A percentile compares a stretch with the other conserved stretches of the same genome.
Evolutionary conservation across 2,329 filamentous ascomycete genomes (phyloP).

Genomic region (Bipolaris zeicola): DNA sequence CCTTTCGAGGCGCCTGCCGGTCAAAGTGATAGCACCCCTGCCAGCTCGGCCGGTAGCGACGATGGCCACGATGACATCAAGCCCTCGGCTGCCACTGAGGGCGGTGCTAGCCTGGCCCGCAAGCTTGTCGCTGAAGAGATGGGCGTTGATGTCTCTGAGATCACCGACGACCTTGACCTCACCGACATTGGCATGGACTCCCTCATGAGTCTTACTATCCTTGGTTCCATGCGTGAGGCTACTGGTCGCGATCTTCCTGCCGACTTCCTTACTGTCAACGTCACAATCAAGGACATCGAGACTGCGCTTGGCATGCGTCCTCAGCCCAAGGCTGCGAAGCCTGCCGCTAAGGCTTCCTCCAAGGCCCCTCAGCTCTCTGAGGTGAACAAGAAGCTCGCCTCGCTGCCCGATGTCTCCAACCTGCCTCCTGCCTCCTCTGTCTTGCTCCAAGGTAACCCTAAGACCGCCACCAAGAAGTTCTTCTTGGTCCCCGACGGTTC

Average conservation of each 20-base stretch:
- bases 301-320: constrained; percentile 64
- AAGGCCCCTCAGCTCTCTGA: constrained; percentile 52
- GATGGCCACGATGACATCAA: constrained; percentile 48
- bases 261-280: constrained; percentile 64
- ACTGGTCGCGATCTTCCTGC: constrained; percentile 57
- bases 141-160: constrained; percentile 66
- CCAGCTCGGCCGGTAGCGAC: constrained; percentile 56
- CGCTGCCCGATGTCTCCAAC: constrained; percentile 49
- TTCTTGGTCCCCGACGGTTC: constrained; percentile 60
- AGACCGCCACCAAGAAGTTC: constrained; percentile 61
- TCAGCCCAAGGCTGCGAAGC: constrained; percentile 41
- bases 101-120: constrained; percentile 54
- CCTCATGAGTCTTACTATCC: constrained; percentile 59
- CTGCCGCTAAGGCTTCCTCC: constrained; percentile 25
- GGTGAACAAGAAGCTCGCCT: constrained; percentile 55
- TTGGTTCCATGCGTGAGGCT: constrained; percentile 57
- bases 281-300: constrained; percentile 69
- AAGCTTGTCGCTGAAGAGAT: constrained; percentile 62
- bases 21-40: constrained; percentile 51
- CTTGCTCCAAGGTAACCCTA: constrained; percentile 63
- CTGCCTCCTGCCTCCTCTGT: constrained; percentile 60
- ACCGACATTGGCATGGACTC: constrained; percentile 63
- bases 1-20: constrained; percentile 49
- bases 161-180: constrained; percentile 64
- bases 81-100: constrained; percentile 42